Conservation (phyloP, 306 rosid genomes). For the Psophocarpus tetragonolobus region DNA sequence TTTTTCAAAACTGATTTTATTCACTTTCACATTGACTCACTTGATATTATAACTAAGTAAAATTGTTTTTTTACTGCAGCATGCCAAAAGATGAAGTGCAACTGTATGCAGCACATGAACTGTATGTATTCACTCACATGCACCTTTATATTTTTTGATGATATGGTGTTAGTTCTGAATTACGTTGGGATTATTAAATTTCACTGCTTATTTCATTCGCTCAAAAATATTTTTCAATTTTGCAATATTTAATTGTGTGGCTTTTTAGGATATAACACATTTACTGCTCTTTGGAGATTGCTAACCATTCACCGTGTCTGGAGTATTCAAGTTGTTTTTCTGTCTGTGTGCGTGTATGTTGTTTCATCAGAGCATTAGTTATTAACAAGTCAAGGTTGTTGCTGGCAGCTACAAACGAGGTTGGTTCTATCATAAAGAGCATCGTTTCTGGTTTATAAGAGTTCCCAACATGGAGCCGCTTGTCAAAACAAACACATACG, state of each 20-base stretch:
- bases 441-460: slow-evolving; percentile 67
- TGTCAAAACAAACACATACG: slow-evolving; percentile 73
- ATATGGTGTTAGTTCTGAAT: slow-evolving; percentile 1
- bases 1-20: slow-evolving; percentile 6
- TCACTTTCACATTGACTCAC: neutral
- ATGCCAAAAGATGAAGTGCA: slow-evolving; percentile 98
- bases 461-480: slow-evolving; percentile 79
- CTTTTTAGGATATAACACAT: neutral
- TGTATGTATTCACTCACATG: slow-evolving; percentile 55
- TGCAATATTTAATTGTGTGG: slow-evolving; percentile 5
- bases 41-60: neutral
- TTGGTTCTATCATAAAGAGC: slow-evolving; percentile 95
- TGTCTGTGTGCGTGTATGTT: neutral
- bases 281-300: neutral
- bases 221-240: slow-evolving; percentile 12
- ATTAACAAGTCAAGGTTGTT: slow-evolving; percentile 26
- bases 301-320: neutral
- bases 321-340: neutral
- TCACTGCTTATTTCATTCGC: neutral
- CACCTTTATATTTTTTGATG: neutral
- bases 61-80: slow-evolving; percentile 48
- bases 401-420: slow-evolving; percentile 64
- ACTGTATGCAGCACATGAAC: slow-evolving; percentile 81
- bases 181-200: neutral
- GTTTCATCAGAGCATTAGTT: neutral